A percentile compares a stretch with the other conserved stretches of the same genome.
These are phyloP conservation scores for Sextonia rubra DNA, from an alignment of 164 flowering plant species.

Conservation along the genomic window DNA sequence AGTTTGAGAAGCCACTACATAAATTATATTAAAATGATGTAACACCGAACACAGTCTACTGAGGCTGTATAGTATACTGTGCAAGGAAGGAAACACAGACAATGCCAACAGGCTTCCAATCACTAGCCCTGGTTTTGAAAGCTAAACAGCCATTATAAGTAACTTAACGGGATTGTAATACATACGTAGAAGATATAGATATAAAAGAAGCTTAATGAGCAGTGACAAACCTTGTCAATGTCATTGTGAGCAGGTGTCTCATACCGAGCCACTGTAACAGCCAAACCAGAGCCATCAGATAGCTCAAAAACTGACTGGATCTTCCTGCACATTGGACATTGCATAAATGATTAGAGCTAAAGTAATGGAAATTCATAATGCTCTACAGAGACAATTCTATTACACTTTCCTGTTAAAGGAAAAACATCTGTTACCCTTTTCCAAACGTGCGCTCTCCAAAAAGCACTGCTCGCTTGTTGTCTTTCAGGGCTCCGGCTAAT, in stretches of 20 bases:
- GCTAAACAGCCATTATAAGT: background rate
- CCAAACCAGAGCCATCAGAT: conserved; percentile 97
- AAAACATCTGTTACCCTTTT: conserved; percentile 67
- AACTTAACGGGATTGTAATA: background rate
- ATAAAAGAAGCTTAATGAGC: background rate
- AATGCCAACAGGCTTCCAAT: background rate
- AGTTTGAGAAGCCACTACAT: too few species aligned
- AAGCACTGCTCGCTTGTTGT: conserved; percentile 88
- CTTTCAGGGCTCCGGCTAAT: conserved; percentile 94
- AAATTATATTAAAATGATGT: too few species aligned
- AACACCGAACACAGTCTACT: background rate
- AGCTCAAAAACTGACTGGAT: conserved; percentile 92
- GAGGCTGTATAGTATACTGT: background rate
- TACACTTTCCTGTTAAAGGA: background rate
- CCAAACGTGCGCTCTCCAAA: conserved; percentile 96
- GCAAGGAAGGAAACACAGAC: background rate
- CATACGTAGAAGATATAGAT: background rate
- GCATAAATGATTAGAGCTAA: background rate
- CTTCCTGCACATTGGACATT: conserved; percentile 21
- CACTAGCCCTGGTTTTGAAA: background rate
- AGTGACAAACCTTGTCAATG: conserved; percentile 73
- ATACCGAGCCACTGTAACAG: conserved; percentile 96
- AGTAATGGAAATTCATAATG: background rate
- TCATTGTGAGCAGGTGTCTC: conserved; percentile 95
- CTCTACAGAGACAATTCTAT: too few species aligned